Evolutionary conservation across 2,329 filamentous ascomycete species (phyloP), one percentile per base, ranked within the genome.

Genomic region (Thermochaetoides dissita): DNA sequence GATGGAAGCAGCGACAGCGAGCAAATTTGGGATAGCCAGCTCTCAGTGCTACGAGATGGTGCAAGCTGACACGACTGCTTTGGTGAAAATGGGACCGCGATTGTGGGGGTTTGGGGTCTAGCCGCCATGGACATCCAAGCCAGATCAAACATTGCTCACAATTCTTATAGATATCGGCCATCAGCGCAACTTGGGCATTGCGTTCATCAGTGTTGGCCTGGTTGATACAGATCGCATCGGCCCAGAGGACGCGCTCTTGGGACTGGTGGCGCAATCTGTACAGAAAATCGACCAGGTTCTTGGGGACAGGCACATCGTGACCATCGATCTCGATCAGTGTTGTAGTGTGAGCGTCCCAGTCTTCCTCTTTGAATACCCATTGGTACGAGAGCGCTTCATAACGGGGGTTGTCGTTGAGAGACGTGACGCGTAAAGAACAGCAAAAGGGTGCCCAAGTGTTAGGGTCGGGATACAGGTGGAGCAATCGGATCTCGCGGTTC

Each of bases 101-200:
- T 24, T 24, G 3, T 24, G 17, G 17, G 17, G 17, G 17, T 24
- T 24, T 24, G 17, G 17, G 17, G 17, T 24, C 17, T 24, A 24
- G 17, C 17, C 5, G 3, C 17, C 17, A 24, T 24, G 17, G 17
- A 24, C 17, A 24, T 3, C 28, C 34, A 8, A 41, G 30, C 24
- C 10, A 36, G 9, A 41, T 30, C 3, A 41, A 34, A 24, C 33
- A 32, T 10, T 10, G 8, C 34, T 36, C 35, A 6, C 32, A 36
- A n/a, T 36, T 41, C 34, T 30, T 30, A 34, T 36, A 41, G 34
- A 41, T 36, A 10, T 32, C 34, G 7, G 39, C 34, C 39, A 41
- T 41, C 28, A 36, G 8, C 10, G 39, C 34, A 6, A 41, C 39
- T 30, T 41, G 39, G 28, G 34, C 30, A 29, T 36, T 41, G 4